Percentiles rank a stretch among this genome's conserved stretches.
phyloP scores from a whole-genome alignment of 163 green algal species.

The Coccomyxa subellipsoidea region DNA sequence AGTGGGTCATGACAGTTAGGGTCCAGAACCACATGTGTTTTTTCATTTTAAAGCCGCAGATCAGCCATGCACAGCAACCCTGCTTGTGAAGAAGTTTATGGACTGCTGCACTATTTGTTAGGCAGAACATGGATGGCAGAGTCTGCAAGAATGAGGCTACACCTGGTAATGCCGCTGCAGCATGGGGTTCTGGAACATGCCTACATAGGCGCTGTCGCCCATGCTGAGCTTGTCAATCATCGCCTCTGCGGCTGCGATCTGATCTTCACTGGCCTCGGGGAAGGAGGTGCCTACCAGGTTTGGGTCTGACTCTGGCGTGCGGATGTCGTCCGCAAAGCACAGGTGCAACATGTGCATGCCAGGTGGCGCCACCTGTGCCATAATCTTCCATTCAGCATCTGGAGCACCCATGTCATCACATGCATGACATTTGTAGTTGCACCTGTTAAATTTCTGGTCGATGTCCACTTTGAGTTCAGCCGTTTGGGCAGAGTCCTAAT shows the following conservation, averaged over 20 bases:
- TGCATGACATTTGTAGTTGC: neutral
- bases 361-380: conserved; percentile 18
- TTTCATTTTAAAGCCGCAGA: too few species aligned
- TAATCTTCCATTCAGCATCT: too few species aligned
- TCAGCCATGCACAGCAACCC: neutral
- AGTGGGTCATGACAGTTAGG: neutral
- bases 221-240: conserved; percentile 24
- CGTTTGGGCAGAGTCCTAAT: too few species aligned
- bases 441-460: neutral
- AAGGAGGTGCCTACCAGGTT: conserved; percentile 11
- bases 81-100: neutral
- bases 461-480: too few species aligned
- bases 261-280: conserved; percentile 3
- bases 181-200: conserved; percentile 25
- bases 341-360: conserved; percentile 38
- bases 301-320: conserved; percentile 22
- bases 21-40: too few species aligned
- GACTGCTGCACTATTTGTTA: too few species aligned
- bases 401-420: neutral
- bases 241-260: conserved; percentile 22
- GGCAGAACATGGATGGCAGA: too few species aligned
- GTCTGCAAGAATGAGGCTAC: neutral
- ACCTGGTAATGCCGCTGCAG: conserved; percentile 39
- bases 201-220: conserved; percentile 15
- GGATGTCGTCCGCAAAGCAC: conserved; percentile 39